Conservation (phyloP, 1,139 yeast species). For the Lodderomyces jiufengensis region DNA sequence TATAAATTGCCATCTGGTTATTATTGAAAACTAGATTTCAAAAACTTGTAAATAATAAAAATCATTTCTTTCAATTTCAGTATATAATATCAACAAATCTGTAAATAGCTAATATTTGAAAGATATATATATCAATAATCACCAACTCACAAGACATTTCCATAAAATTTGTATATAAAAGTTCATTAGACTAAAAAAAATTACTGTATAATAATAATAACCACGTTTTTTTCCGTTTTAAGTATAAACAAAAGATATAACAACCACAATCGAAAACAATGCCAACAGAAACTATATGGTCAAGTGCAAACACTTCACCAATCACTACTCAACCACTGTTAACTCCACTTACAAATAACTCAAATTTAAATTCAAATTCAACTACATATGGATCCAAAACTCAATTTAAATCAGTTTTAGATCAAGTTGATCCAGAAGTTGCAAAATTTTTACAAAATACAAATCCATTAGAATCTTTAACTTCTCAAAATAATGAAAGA, state of each 20-base stretch:
- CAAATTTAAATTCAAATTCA: neutral
- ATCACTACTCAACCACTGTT: constrained; percentile 19
- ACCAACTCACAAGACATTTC: no score
- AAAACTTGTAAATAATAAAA: no score
- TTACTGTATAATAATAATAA: no score
- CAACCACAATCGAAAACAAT: constrained; percentile 3
- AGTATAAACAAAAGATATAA: neutral
- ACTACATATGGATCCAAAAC: constrained; percentile 10
- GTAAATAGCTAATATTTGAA: no score
- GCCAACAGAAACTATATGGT: constrained; percentile 39
- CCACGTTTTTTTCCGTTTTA: constrained; percentile 2
- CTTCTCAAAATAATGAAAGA: constrained; percentile 15
- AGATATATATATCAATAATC: no score
- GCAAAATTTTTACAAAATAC: constrained; percentile 33
- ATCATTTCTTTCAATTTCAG: no score
- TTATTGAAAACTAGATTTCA: no score
- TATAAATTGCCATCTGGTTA: no score
- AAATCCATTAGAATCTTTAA: constrained; percentile 10
- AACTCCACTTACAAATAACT: constrained; percentile 3
- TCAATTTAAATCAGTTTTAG: constrained; percentile 33
- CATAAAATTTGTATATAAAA: no score
- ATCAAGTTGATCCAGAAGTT: constrained; percentile 46
- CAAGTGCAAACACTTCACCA: constrained; percentile 27
- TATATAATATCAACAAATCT: no score
- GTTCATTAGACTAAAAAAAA: no score